Evolutionary conservation across 768 basidiomycete species (phyloP).

Genomic region (Plicaturopsis crispa): DNA sequence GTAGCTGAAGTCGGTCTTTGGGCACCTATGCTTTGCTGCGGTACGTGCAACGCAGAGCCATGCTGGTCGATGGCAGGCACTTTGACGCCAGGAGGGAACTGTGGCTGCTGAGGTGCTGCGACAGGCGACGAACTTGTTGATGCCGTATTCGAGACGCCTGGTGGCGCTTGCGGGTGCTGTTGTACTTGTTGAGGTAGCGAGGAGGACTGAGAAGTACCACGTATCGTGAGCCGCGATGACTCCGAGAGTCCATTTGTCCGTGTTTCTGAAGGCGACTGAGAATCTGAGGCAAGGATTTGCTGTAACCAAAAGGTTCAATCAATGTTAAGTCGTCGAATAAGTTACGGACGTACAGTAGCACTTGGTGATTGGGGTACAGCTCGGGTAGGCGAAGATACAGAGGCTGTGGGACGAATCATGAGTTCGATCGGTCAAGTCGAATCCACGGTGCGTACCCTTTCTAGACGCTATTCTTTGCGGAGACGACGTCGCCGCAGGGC

Average conservation of each 20-base stretch:
- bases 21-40: slow-evolving; percentile 11
- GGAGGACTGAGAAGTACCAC: slow-evolving; percentile 30
- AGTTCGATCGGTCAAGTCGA: too few relatives aligned
- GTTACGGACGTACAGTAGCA: slow-evolving; percentile 28
- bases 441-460: slow-evolving; percentile 38
- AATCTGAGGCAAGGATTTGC: slow-evolving; percentile 29
- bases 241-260: slow-evolving; percentile 25
- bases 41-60: slow-evolving; percentile 11
- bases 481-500: slow-evolving; percentile 49
- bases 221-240: too few relatives aligned
- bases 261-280: slow-evolving; percentile 26
- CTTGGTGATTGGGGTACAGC: slow-evolving; percentile 33
- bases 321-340: slow-evolving; percentile 8
- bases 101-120: slow-evolving; percentile 28
- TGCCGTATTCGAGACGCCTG: slow-evolving; percentile 10
- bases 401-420: too few relatives aligned
- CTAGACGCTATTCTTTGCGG: slow-evolving; percentile 41
- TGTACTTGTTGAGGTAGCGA: slow-evolving; percentile 44
- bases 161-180: slow-evolving; percentile 14
- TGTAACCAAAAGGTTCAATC: slow-evolving; percentile 19
- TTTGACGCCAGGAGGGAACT: slow-evolving; percentile 68
- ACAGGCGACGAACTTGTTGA: slow-evolving; percentile 17
- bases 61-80: slow-evolving; percentile 39
- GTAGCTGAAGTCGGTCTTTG: slow-evolving; percentile 47
- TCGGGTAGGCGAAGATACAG: slow-evolving; percentile 35